A percentile compares a stretch with the other conserved stretches of the same genome.
Evolutionary conservation across 2,329 filamentous ascomycete species (phyloP).

Genomic region (Pyricularia grisea): DNA sequence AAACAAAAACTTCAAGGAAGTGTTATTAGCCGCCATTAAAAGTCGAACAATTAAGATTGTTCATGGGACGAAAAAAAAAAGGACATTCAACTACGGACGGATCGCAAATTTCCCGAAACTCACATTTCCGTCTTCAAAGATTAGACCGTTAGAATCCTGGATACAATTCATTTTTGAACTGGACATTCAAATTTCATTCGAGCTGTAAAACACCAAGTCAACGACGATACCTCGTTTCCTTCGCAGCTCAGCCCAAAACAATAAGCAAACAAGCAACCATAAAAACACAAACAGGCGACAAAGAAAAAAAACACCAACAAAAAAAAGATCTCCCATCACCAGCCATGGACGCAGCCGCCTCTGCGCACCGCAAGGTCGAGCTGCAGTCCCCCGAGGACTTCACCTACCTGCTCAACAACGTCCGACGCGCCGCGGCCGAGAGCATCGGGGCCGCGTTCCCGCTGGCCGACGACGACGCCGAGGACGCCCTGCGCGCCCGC

Average conservation of each 20-base stretch:
- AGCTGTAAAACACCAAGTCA: background rate
- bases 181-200: background rate
- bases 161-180: background rate
- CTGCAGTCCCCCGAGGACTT: conserved; percentile 70
- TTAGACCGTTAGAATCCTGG: background rate
- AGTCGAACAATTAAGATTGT: background rate
- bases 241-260: background rate
- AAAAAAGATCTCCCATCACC: background rate
- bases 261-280: too few relatives aligned
- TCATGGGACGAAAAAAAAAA: background rate
- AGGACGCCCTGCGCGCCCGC: conserved; percentile 44
- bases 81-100: background rate
- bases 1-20: background rate
- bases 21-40: background rate
- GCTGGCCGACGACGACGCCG: conserved; percentile 37
- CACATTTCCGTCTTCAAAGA: background rate
- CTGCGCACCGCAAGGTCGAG: conserved; percentile 63
- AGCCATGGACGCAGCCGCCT: background rate
- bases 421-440: conserved; percentile 56
- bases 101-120: background rate
- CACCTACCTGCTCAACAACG: conserved; percentile 58
- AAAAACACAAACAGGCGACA: background rate
- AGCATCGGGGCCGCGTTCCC: conserved; percentile 62
- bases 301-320: background rate
- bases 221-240: background rate